Evolutionary conservation across 1,139 yeast species (phyloP), one percentile per base, ranked within the genome.

Genomic region (Pichia sp.): DNA sequence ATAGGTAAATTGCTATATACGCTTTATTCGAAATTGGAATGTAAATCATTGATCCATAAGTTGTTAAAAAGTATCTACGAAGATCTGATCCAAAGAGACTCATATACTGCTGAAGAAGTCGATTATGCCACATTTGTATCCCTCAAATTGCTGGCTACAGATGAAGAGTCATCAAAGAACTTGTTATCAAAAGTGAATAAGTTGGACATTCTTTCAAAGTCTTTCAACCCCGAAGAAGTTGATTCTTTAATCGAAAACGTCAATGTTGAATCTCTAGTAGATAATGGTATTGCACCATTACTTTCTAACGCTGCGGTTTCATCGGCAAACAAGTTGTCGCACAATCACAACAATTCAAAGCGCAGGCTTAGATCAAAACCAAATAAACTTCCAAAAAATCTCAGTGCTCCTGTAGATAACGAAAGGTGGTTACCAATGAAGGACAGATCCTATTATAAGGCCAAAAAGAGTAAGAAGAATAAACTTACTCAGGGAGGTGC

Each of bases 371-470:
- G 64, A 52, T 56, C 61, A 41, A 64, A 60, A 29, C 55, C 57
- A 8, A 65, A 64, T 58, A 69, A 65, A 52, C 63, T 69, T 37
- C 72, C 79, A 35, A 66, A 68, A 47, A 78, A 73, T 46, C 56
- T 65, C 3, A 52, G 58, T 5, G 64, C 60, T 44, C 54, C 57
- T 26, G 68, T 76, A 2, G 83, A 81, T 55, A 74, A 75, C 8
- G 97, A 90, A 62, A 79, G 97, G 66, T 90, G 97, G 97, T 66
- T 88, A 44, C 95, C 97, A 32, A 59, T 85, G 73, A 82, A 80
- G 58, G 92, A 88, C 60, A 77, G 97, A 63, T 77, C 88, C 5
- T 79, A 81, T 55, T 88, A 85, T 67, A 85, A 79, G 62, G 87
- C 95, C 26, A 81, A 84, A 57, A 81, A 78, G 60, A 75, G 77